A percentile compares a stretch with the other conserved stretches of the same genome.
These are phyloP conservation scores for Eucalyptus regnans DNA, from an alignment of 345 rosid genomes.

Conservation along the genomic window DNA sequence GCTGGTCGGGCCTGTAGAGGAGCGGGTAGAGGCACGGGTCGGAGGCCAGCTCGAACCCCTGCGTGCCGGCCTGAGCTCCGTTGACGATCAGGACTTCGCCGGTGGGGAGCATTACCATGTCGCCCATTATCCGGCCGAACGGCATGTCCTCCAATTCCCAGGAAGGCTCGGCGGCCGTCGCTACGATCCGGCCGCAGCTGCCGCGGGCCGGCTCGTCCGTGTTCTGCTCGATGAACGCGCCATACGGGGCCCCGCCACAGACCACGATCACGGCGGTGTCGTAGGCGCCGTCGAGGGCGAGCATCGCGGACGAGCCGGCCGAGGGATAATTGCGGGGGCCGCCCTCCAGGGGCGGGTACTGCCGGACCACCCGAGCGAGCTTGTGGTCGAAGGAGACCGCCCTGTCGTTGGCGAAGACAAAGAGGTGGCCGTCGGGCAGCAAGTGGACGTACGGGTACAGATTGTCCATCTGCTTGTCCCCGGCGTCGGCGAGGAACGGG, in stretches of 20 bases:
- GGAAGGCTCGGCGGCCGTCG: slow-evolving; percentile 26
- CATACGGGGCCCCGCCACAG: slow-evolving; percentile 82
- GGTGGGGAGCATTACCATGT: slow-evolving; percentile 81
- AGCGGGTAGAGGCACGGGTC: slow-evolving; percentile 51
- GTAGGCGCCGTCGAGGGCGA: slow-evolving; percentile 40
- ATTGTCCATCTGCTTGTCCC: slow-evolving; percentile 80
- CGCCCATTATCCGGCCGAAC: slow-evolving; percentile 86
- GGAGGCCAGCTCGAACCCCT: slow-evolving; percentile 61
- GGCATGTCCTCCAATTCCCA: slow-evolving; percentile 90
- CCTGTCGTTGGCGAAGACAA: slow-evolving; percentile 69
- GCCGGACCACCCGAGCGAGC: slow-evolving; percentile 18
- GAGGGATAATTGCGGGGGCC: slow-evolving; percentile 86
- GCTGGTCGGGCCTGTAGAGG: slow-evolving; percentile 56
- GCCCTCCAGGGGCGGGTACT: slow-evolving; percentile 63
- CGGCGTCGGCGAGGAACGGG: slow-evolving; percentile 54
- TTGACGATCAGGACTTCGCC: slow-evolving; percentile 64
- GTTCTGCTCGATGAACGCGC: slow-evolving; percentile 43
- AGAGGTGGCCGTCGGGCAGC: slow-evolving; percentile 73
- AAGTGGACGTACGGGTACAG: slow-evolving; percentile 86
- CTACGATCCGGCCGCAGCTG: slow-evolving; percentile 54
- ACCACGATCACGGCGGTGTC: slow-evolving; percentile 46
- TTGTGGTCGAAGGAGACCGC: slow-evolving; percentile 61
- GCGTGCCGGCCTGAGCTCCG: slow-evolving; percentile 78
- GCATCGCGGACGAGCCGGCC: slow-evolving; percentile 75
- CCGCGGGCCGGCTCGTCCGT: slow-evolving; percentile 44